phyloP scores from a whole-genome alignment of 2,329 filamentous ascomycete species.

The Aspergillus versicolor region DNA sequence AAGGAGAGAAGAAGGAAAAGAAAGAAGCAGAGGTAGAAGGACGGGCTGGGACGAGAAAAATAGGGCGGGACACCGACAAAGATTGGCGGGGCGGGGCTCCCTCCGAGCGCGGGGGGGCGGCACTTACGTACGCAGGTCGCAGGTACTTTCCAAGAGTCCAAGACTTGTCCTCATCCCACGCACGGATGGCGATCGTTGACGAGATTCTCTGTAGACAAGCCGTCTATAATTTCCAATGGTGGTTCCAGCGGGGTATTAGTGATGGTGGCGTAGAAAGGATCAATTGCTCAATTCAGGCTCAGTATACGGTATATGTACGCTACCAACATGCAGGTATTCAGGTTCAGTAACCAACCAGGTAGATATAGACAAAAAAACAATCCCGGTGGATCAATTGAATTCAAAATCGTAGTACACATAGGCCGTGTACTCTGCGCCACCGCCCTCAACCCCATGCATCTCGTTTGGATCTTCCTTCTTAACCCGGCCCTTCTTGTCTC shows the following conservation, averaged over 20 bases:
- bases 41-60: neutral
- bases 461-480: constrained; percentile 90
- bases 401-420: constrained; percentile 98
- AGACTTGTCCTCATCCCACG: constrained; percentile 1
- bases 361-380: constrained; percentile 4
- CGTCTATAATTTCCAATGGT: neutral
- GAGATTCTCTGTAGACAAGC: neutral
- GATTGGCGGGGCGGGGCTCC: constrained; percentile 1
- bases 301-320: constrained; percentile 11
- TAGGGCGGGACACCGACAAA: neutral
- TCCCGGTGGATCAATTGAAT: constrained; percentile 50
- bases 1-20: neutral
- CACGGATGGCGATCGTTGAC: neutral
- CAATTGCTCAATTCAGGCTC: constrained; percentile 3
- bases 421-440: constrained; percentile 83
- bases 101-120: constrained; percentile 2
- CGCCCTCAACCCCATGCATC: constrained; percentile 69
- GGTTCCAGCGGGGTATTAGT: neutral
- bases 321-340: constrained; percentile 7
- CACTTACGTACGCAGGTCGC: neutral
- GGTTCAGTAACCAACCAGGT: constrained; percentile 10
- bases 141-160: neutral
- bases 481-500: constrained; percentile 89
- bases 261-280: neutral
- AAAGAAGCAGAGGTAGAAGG: neutral